Evolutionary conservation across 1,139 yeast species (phyloP).

Genomic region (Candida freyschussii): DNA sequence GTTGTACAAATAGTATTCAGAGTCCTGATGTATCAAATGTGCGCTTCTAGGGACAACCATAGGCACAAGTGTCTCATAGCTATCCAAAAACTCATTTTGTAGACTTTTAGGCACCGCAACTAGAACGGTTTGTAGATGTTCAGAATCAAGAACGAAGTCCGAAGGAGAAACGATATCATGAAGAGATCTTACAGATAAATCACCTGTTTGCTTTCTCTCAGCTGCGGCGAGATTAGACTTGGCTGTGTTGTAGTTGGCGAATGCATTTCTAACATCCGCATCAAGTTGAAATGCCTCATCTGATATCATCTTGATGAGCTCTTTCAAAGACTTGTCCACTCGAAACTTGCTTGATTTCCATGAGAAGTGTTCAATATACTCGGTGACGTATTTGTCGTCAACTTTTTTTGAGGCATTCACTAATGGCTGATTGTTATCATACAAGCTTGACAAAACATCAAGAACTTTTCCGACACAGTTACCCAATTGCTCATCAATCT

Average conservation of each 20-base stretch:
- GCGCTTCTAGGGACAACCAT: slow-evolving; percentile 95
- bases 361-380: slow-evolving; percentile 65
- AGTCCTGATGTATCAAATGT: slow-evolving; percentile 58
- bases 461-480: slow-evolving; percentile 66
- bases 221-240: slow-evolving; percentile 81
- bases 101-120: slow-evolving; percentile 78
- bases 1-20: slow-evolving; percentile 66
- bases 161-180: slow-evolving; percentile 84
- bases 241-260: slow-evolving; percentile 71
- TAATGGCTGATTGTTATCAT: slow-evolving; percentile 40
- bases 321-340: slow-evolving; percentile 75
- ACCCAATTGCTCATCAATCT: slow-evolving; percentile 71
- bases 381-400: slow-evolving; percentile 44
- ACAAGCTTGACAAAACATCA: slow-evolving; percentile 58
- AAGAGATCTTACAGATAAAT: slow-evolving; percentile 81
- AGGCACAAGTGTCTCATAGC: slow-evolving; percentile 71
- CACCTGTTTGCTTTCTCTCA: slow-evolving; percentile 91
- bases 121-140: slow-evolving; percentile 75
- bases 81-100: slow-evolving; percentile 52
- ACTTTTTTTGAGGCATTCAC: slow-evolving; percentile 45
- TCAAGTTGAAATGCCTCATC: slow-evolving; percentile 80
- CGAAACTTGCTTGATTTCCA: slow-evolving; percentile 91
- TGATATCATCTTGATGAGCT: slow-evolving; percentile 64
- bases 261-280: slow-evolving; percentile 69
- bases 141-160: slow-evolving; percentile 81